Evolutionary conservation across 2,329 filamentous ascomycete species (phyloP).

Genomic region (Passalora sequoiae): DNA sequence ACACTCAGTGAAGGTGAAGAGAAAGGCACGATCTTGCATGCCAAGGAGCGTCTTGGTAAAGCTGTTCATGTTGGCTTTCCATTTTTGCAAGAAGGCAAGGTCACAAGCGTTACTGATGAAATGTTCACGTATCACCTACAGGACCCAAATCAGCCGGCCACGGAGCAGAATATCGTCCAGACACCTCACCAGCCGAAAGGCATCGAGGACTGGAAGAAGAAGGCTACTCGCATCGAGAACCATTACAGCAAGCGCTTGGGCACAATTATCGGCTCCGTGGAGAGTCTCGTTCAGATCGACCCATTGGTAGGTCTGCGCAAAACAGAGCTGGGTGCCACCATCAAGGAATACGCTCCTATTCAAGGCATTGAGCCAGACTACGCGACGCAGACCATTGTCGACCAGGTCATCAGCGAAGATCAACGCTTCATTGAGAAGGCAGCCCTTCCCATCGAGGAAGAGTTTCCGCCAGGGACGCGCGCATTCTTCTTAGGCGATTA

Average conservation of each 20-base stretch:
- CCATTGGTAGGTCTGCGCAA: conserved; percentile 88
- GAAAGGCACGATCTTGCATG: conserved; percentile 64
- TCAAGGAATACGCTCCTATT: conserved; percentile 89
- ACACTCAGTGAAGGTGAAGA: conserved; percentile 71
- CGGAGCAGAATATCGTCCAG: conserved; percentile 52
- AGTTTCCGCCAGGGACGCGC: conserved; percentile 76
- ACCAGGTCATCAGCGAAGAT: conserved; percentile 84
- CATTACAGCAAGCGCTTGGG: conserved; percentile 88
- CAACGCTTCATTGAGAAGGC: conserved; percentile 85
- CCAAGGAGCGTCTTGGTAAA: conserved; percentile 75
- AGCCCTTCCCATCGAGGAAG: conserved; percentile 83
- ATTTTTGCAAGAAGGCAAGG: conserved; percentile 89
- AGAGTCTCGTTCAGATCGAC: conserved; percentile 85
- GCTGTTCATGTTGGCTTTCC: conserved; percentile 90
- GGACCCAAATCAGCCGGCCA: conserved; percentile 41
- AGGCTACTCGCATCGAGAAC: conserved; percentile 75
- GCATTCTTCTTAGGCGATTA: conserved; percentile 94
- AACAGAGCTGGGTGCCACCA: conserved; percentile 80
- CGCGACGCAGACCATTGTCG: conserved; percentile 85
- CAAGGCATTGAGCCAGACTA: conserved; percentile 83
- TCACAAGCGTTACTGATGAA: conserved; percentile 84
- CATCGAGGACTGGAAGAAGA: conserved; percentile 77
- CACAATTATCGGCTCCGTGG: conserved; percentile 78
- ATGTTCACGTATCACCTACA: conserved; percentile 80
- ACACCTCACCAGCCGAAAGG: conserved; percentile 69